These are phyloP conservation scores for Diddensiella caesifluorescens DNA, from an alignment of 805 yeast species.

Conservation along the genomic window DNA sequence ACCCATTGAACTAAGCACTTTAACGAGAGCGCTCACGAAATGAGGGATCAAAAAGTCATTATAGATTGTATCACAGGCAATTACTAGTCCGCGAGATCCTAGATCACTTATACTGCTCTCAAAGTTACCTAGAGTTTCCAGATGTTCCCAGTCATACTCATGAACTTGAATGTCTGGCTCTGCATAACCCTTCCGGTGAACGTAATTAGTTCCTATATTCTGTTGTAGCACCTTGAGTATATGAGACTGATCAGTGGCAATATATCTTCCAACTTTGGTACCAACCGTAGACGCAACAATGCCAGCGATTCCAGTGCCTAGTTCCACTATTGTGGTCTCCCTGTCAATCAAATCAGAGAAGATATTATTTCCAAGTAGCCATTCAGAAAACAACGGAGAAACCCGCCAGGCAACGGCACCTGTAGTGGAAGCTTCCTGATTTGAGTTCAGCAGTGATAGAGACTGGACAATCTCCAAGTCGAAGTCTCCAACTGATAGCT, in stretches of 20 bases:
- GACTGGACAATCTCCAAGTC: slow-evolving; percentile 19
- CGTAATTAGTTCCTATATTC: slow-evolving; percentile 29
- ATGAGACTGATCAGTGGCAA: slow-evolving; percentile 57
- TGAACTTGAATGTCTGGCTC: slow-evolving; percentile 35
- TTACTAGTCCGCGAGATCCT: slow-evolving; percentile 35
- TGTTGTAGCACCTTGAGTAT: slow-evolving; percentile 44
- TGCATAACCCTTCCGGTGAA: slow-evolving; percentile 12
- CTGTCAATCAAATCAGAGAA: slow-evolving; percentile 6
- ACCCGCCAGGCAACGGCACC: slow-evolving; percentile 63
- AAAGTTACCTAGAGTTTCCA: slow-evolving; percentile 34
- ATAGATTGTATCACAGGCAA: slow-evolving; percentile 64
- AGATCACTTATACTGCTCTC: slow-evolving; percentile 14
- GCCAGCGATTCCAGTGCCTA: slow-evolving; percentile 61
- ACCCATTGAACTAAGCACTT: slow-evolving; percentile 31
- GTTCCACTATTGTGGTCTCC: slow-evolving; percentile 41
- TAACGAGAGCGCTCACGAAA: slow-evolving; percentile 40
- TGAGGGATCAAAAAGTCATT: slow-evolving; percentile 52
- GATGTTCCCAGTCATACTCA: slow-evolving; percentile 59
- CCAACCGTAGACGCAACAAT: slow-evolving; percentile 41
- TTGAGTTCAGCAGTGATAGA: slow-evolving; percentile 17
- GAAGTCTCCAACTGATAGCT: slow-evolving; percentile 20
- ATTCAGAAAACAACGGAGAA: slow-evolving; percentile 44
- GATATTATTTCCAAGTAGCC: slow-evolving; percentile 39
- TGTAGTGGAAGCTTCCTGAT: slow-evolving; percentile 38
- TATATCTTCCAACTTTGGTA: slow-evolving; percentile 34